Conservation (phyloP, 2,329 filamentous ascomycete genomes). For the Talaromyces sp. region DNA sequence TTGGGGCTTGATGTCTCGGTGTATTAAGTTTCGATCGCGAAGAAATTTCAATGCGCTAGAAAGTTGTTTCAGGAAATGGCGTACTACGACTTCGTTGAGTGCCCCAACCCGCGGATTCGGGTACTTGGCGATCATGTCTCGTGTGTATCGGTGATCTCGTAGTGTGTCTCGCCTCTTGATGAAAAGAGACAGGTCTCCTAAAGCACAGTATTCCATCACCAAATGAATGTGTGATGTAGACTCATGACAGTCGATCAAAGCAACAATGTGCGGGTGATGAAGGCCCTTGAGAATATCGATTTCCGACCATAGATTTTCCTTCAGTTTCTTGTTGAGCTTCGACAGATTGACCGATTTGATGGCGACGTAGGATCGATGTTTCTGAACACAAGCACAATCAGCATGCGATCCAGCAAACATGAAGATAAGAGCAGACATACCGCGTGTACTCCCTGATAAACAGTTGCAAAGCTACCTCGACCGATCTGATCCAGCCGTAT, state of each 20-base stretch:
- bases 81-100: constrained; percentile 92
- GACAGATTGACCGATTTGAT: constrained; percentile 93
- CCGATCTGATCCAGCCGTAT: constrained; percentile 84
- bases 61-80: constrained; percentile 94
- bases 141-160: constrained; percentile 71
- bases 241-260: constrained; percentile 91
- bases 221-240: constrained; percentile 85
- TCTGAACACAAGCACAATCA: constrained; percentile 48
- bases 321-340: constrained; percentile 91
- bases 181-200: constrained; percentile 90
- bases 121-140: constrained; percentile 90
- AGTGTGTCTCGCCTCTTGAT: constrained; percentile 90
- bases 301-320: constrained; percentile 91
- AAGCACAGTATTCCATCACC: constrained; percentile 97
- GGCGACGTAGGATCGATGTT: constrained; percentile 76
- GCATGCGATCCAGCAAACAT: background rate
- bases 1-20: constrained; percentile 96
- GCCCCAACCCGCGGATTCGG: constrained; percentile 77
- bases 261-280: constrained; percentile 94
- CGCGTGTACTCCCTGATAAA: constrained; percentile 82
- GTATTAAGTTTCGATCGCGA: constrained; percentile 78
- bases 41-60: constrained; percentile 88
- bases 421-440: constrained; percentile 52
- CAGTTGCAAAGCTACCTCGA: constrained; percentile 94
- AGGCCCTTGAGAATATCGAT: constrained; percentile 92